Evolutionary conservation across 192 early-diverging fungal species (phyloP), one percentile per base, ranked within the genome.

Genomic region (Backusella tarrabulga): DNA sequence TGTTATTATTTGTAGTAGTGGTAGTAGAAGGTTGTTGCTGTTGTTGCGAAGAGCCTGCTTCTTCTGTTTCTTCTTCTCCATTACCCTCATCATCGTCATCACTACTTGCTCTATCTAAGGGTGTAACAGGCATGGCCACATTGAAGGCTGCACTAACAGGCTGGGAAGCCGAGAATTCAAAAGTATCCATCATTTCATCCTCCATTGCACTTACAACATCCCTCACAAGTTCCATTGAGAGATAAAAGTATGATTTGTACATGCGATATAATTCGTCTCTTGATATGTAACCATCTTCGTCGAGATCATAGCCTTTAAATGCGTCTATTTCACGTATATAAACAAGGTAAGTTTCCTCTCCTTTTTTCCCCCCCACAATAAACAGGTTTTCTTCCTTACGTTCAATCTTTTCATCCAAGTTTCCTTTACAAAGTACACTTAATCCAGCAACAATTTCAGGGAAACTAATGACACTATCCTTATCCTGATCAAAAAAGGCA

Each of bases 231-330:
- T 96, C 94, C 90, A 95, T 96, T 3, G 93, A 95, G 0, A 96
- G 85, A 77, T 95, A 90, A 67, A 97, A 93, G 75, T 97, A 98
- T 7, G 97, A 92, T 80, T 96, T 97, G 81, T 98, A 94, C 88
- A 98, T 96, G 26, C 84, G 83, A 50, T 93, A 91, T 11, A 99
- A 83, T 71, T 98, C 97, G 17, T 94, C 90, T 29, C 92, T 86
- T 12, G 94, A 92, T 44, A 98, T 93, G 32, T 82, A 86, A 1
- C 95, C 95, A 82, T 98, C 96, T 40, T 87, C 89, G 79, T 98
- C 92, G 8, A 98, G 73, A 79, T 99, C 97, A 78, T 98, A 99
- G 5, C 96, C 96, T 42, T 94, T 87, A 83, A 98, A 98, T 11
- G 95, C 92, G 67, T 88, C 95, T 87, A 85, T 40, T 40, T 74